Evolutionary conservation across 768 basidiomycete genomes (phyloP), one percentile per base, ranked within the genome.

Genomic region (Strobilomyces confusus): DNA sequence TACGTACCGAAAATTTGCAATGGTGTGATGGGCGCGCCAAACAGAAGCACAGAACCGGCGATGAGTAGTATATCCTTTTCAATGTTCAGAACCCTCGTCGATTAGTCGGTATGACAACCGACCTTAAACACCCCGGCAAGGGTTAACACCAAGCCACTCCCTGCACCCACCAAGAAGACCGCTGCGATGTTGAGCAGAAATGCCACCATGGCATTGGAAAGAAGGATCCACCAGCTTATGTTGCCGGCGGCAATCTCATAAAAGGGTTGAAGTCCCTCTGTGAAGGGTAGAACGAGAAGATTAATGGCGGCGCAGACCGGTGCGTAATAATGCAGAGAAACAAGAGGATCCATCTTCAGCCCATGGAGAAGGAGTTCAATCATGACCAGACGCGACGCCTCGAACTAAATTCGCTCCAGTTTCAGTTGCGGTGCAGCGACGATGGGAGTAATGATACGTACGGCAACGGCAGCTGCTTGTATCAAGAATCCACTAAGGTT

Each of bases 321-420:
- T 11, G 95, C 94, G 66, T 94, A 97, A 75, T 95, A 98, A 75
- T 98, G 91, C 48, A 98, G 72, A 7, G 94, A 97, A 20, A 93
- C 90, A 7, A 98, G 81, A 0, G 95, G 95, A 65, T 97, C 93
- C 95, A 98, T 98, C 74, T 97, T 97, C 64, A 97, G 75, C 34
- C 94, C 94, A 65, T 97, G 92, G 0, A 98, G 77, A 37, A 98
- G 83, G 48, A 95, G 83, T 69, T 98, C 90, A 56, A 98, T 98
- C 84, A 97, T 93, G 22, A 98, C 93, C 13, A 98, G 81, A 37
- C 95, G 88, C 19, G 89, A 88, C 1, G 92, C 88, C 72, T 99
- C 95, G 66, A 98, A 98, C 84, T 89, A 64, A 43, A 48, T 43
- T 4, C 25, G 23, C 52, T 36, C 26, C n/a, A 6, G 13, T 12